Conservation (phyloP, 179 eudicot genomes). For the Heliamphora pulchella region DNA sequence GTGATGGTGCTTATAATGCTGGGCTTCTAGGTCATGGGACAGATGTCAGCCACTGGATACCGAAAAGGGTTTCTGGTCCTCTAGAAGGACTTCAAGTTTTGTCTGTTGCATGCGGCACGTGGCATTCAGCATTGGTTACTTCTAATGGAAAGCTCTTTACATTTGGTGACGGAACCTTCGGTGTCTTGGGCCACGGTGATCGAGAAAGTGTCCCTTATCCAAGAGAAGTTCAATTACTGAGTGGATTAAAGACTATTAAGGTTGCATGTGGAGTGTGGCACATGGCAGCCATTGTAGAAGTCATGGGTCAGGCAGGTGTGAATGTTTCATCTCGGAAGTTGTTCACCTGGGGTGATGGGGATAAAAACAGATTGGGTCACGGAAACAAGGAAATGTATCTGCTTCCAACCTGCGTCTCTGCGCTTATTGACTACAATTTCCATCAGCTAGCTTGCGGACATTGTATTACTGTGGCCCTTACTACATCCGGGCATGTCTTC, state of each 20-base stretch:
- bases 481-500: conserved; percentile 84
- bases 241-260: conserved; percentile 53
- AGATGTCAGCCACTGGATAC: conserved; percentile 83
- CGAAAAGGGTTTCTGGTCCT: conserved; percentile 65
- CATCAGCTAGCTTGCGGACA: conserved; percentile 70
- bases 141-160: conserved; percentile 58
- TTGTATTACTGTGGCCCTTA: conserved; percentile 54
- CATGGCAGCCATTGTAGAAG: conserved; percentile 81
- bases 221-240: conserved; percentile 54
- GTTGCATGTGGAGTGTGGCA: conserved; percentile 94
- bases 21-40: conserved; percentile 90
- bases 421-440: conserved; percentile 70
- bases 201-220: conserved; percentile 54
- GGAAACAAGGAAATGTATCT: conserved; percentile 60
- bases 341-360: conserved; percentile 95
- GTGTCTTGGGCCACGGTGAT: conserved; percentile 80
- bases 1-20: conserved; percentile 70
- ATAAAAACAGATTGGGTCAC: conserved; percentile 66
- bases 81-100: conserved; percentile 68
- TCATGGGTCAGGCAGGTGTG: conserved; percentile 31
- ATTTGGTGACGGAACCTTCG: conserved; percentile 81
- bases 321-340: conserved; percentile 47
- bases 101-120: conserved; percentile 75
- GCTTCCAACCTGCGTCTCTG: conserved; percentile 64
- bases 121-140: conserved; percentile 75